phyloP scores from a whole-genome alignment of 2,329 filamentous ascomycete genomes.

The Ascosphaera acerosa region DNA sequence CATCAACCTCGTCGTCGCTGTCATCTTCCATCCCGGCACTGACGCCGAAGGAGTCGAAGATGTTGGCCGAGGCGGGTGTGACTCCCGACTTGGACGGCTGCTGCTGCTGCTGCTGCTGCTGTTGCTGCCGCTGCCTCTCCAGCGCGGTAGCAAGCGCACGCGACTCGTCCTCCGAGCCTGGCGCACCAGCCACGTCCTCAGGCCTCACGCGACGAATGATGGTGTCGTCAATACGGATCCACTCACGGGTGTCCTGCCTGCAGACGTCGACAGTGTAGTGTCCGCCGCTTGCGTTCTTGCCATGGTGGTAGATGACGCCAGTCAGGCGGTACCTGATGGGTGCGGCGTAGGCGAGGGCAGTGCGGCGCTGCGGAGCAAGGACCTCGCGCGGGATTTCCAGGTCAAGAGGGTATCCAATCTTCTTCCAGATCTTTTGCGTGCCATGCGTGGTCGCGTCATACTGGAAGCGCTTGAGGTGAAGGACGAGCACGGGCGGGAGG shows the following conservation, averaged over 20 bases:
- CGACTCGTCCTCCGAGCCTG: constrained; percentile 51
- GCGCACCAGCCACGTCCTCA: constrained; percentile 65
- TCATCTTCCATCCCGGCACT: no score
- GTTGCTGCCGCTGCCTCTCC: constrained; percentile 45
- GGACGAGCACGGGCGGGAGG: constrained; percentile 69
- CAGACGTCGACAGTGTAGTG: constrained; percentile 97
- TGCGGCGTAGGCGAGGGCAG: constrained; percentile 27
- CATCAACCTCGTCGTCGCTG: constrained; percentile 37
- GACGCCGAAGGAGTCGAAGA: constrained; percentile 42
- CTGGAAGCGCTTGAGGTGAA: constrained; percentile 93
- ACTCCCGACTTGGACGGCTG: no score
- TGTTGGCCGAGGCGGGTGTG: constrained; percentile 30
- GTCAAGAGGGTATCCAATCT: constrained; percentile 81
- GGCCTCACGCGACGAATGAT: constrained; percentile 59
- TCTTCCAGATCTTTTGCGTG: constrained; percentile 97
- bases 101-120: no score
- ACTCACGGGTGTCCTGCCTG: constrained; percentile 81
- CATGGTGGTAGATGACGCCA: constrained; percentile 88
- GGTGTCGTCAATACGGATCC: constrained; percentile 91
- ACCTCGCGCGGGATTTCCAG: constrained; percentile 82
- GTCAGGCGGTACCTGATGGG: constrained; percentile 63
- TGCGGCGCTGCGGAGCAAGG: constrained; percentile 50
- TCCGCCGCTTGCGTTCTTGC: constrained; percentile 83
- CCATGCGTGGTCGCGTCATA: constrained; percentile 62
- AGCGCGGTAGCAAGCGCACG: constrained; percentile 38